These are phyloP conservation scores for Didymella segeticola DNA, from an alignment of 2,329 filamentous ascomycete species.

Conservation along the genomic window DNA sequence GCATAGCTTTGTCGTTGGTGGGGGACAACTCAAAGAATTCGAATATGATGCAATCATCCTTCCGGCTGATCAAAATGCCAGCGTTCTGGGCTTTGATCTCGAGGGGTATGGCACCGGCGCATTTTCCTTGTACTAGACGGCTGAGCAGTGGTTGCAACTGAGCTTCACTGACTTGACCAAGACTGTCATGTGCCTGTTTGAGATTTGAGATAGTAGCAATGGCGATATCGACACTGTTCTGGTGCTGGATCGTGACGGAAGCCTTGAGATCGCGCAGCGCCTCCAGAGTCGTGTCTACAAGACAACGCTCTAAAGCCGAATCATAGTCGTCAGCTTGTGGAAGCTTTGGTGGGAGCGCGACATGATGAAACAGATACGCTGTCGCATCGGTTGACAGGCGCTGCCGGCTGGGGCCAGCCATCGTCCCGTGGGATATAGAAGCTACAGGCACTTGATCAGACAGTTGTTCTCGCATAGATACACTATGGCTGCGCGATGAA, in stretches of 20 bases:
- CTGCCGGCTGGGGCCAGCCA: constrained; percentile 11
- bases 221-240: constrained; percentile 8
- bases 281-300: constrained; percentile 19
- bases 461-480: no score
- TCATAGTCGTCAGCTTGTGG: constrained; percentile 48
- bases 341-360: constrained; percentile 58
- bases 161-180: constrained; percentile 21
- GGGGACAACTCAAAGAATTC: constrained; percentile 59
- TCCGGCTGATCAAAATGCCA: constrained; percentile 51
- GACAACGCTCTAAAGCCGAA: constrained; percentile 15
- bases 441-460: background rate
- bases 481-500: no score
- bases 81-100: constrained; percentile 58
- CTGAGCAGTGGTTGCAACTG: constrained; percentile 15
- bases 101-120: constrained; percentile 39
- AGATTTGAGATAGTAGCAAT: constrained; percentile 27
- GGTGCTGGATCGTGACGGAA: background rate
- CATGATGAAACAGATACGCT: constrained; percentile 45
- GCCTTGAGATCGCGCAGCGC: constrained; percentile 23
- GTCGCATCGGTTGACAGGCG: constrained; percentile 1
- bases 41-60: constrained; percentile 38
- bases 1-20: constrained; percentile 48
- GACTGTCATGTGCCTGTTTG: constrained; percentile 1
- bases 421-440: background rate
- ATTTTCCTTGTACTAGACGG: constrained; percentile 24